Conservation (phyloP, 768 basidiomycete genomes). For the Termitomyces sp. region DNA sequence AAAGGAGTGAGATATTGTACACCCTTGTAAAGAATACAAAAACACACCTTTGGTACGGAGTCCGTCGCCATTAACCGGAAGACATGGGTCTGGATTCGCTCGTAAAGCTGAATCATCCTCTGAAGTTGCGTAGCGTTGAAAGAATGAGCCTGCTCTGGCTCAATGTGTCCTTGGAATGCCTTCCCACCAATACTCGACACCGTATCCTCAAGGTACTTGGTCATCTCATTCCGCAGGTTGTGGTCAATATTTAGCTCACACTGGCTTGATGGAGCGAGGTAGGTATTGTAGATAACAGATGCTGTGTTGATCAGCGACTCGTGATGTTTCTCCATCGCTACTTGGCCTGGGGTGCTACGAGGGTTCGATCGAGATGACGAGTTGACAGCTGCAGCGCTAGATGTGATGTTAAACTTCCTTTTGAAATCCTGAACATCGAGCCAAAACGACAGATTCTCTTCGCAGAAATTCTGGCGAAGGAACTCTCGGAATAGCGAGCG, state of each 20-base stretch:
- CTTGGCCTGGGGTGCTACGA: slow-evolving; percentile 65
- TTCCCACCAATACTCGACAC: slow-evolving; percentile 76
- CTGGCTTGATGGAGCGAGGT: slow-evolving; percentile 91
- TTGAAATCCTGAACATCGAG: slow-evolving; percentile 97
- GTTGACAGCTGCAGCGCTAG: slow-evolving; percentile 72
- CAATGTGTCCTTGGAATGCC: slow-evolving; percentile 74
- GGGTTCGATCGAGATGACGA: slow-evolving; percentile 33
- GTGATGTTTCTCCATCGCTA: slow-evolving; percentile 96
- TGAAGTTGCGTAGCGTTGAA: slow-evolving; percentile 97
- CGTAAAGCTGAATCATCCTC: slow-evolving; percentile 89
- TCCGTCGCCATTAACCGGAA: slow-evolving; percentile 98
- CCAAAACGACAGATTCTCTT: slow-evolving; percentile 98
- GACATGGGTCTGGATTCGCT: slow-evolving; percentile 94
- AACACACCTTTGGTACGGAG: slow-evolving; percentile 89
- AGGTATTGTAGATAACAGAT: slow-evolving; percentile 90
- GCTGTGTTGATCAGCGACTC: slow-evolving; percentile 93
- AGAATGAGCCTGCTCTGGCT: slow-evolving; percentile 73
- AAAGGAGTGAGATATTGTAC: slow-evolving; percentile 11
- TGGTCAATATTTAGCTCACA: slow-evolving; percentile 99
- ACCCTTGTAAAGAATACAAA: neutral
- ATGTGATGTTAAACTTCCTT: slow-evolving; percentile 92
- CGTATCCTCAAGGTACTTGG: slow-evolving; percentile 89
- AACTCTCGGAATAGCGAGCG: slow-evolving; percentile 93
- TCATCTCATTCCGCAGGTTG: slow-evolving; percentile 89
- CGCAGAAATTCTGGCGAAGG: slow-evolving; percentile 91